Evolutionary conservation across 169 alveolate species (phyloP).

Genomic region (Eimeria necatrix): DNA sequence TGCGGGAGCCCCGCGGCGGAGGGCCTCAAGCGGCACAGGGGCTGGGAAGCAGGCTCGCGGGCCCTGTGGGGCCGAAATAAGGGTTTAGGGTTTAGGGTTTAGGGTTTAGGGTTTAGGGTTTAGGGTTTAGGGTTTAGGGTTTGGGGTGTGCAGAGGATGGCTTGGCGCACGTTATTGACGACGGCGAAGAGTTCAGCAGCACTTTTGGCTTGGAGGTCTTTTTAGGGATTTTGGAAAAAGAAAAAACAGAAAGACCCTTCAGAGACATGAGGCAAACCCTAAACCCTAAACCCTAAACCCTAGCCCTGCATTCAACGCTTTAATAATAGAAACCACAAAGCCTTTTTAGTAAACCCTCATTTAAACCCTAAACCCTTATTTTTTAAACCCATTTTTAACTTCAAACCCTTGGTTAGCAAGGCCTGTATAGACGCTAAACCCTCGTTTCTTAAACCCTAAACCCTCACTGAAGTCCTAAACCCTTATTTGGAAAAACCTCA

Average conservation of each 20-base stretch:
- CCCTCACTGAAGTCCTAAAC: too few species aligned
- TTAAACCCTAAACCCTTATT: too few species aligned
- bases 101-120: background rate
- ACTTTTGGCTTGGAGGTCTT: slow-evolving; percentile 65
- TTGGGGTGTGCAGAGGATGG: slow-evolving; percentile 61
- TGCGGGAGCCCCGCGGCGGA: too few species aligned
- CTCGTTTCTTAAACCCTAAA: too few species aligned
- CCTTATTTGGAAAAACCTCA: too few species aligned
- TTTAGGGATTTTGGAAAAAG: slow-evolving; percentile 55
- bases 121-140: slow-evolving; percentile 21
- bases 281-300: background rate
- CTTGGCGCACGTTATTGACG: slow-evolving; percentile 76
- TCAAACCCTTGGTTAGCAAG: too few species aligned
- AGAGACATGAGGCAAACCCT: background rate
- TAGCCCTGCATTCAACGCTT: background rate
- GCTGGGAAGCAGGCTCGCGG: background rate
- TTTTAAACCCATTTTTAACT: too few species aligned
- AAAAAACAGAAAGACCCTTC: background rate
- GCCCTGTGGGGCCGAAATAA: slow-evolving; percentile 1
- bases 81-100: slow-evolving; percentile 15
- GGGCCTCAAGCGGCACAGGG: too few species aligned
- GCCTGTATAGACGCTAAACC: too few species aligned
- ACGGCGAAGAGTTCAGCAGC: slow-evolving; percentile 35
- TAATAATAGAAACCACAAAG: too few species aligned
- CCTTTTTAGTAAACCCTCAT: too few species aligned